Conservation (phyloP, 495 filamentous ascomycete species). For the Penicillium ochrochloron region DNA sequence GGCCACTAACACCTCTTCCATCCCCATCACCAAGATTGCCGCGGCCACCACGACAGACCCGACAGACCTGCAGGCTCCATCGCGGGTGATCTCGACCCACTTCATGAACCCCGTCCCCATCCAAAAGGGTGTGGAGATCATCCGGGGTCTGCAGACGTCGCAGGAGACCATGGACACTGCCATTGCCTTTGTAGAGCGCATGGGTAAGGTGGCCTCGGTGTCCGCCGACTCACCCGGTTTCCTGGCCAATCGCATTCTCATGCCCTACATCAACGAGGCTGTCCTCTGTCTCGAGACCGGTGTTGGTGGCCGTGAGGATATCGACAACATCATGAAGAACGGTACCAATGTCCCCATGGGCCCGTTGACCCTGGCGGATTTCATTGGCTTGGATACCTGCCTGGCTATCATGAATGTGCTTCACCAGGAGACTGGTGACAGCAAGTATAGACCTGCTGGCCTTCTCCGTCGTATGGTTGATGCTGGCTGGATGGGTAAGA, state of each 20-base stretch:
- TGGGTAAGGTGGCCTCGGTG: slow-evolving; percentile 90
- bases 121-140: slow-evolving; percentile 98
- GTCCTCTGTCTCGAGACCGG: slow-evolving; percentile 96
- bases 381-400: slow-evolving; percentile 97
- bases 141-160: slow-evolving; percentile 90
- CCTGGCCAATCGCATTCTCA: slow-evolving; percentile 93
- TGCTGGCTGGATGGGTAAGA: slow-evolving; percentile 97
- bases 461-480: slow-evolving; percentile 93
- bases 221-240: slow-evolving; percentile 93
- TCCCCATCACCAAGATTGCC: slow-evolving; percentile 95
- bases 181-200: slow-evolving; percentile 82
- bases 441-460: slow-evolving; percentile 89
- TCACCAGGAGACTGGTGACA: slow-evolving; percentile 88
- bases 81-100: slow-evolving; percentile 91
- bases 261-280: slow-evolving; percentile 99
- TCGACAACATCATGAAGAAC: slow-evolving; percentile 98
- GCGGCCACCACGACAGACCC: slow-evolving; percentile 78
- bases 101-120: slow-evolving; percentile 99
- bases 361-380: slow-evolving; percentile 89
- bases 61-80: slow-evolving; percentile 77
- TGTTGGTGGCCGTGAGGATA: slow-evolving; percentile 83
- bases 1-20: slow-evolving; percentile 96
- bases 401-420: slow-evolving; percentile 96
- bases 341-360: slow-evolving; percentile 99
- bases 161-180: slow-evolving; percentile 78